These are phyloP conservation scores for Boletus insuetus DNA, from an alignment of 768 basidiomycete genomes.

Conservation along the genomic window DNA sequence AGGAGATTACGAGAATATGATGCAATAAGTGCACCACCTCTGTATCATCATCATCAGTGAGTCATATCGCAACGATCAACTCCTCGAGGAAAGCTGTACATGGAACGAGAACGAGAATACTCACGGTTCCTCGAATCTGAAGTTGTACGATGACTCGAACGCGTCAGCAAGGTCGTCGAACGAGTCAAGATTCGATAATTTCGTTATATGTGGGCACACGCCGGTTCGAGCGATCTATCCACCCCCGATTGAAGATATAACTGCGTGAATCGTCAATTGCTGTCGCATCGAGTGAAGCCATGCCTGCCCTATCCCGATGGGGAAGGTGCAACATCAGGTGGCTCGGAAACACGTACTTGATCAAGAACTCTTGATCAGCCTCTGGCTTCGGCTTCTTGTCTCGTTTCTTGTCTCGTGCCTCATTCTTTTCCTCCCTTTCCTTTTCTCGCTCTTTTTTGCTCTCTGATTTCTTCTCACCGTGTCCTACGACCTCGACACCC, in stretches of 20 bases:
- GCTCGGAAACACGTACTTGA: conserved; percentile 60
- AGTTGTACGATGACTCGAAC: conserved; percentile 97
- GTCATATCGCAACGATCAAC: too few species aligned
- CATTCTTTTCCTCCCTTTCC: conserved; percentile 28
- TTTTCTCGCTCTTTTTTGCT: conserved; percentile 33
- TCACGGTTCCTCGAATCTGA: conserved; percentile 94
- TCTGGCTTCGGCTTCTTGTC: conserved; percentile 48
- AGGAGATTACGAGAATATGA: conserved; percentile 75
- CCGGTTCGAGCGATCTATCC: conserved; percentile 79
- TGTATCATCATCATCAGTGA: conserved; percentile 26
- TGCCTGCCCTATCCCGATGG: neutral
- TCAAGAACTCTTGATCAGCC: conserved; percentile 81
- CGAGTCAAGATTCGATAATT: conserved; percentile 59
- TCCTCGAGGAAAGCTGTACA: neutral
- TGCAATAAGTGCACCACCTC: conserved; percentile 61
- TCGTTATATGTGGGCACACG: conserved; percentile 86
- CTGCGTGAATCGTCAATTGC: conserved; percentile 39
- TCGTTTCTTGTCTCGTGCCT: conserved; percentile 13
- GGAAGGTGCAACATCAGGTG: neutral
- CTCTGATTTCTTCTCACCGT: conserved; percentile 25
- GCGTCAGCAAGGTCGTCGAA: conserved; percentile 90
- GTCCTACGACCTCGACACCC: conserved; percentile 26
- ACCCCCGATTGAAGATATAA: conserved; percentile 96
- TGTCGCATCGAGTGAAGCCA: neutral
- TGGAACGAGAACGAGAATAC: conserved; percentile 34